phyloP scores from a whole-genome alignment of 805 yeast species.

The Lipomyces spencermartinsiae region DNA sequence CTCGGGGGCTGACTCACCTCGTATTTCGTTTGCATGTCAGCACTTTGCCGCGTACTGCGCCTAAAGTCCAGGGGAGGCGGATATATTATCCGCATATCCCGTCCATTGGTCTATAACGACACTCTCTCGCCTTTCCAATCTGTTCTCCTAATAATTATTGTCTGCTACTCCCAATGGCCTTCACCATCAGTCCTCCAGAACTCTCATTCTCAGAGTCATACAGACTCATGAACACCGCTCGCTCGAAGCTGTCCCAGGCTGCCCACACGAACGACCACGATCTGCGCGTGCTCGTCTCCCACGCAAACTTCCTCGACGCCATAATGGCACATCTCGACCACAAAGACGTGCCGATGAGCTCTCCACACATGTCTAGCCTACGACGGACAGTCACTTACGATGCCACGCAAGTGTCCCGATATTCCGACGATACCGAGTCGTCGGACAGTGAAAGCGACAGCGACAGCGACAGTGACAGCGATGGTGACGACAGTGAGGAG shows the following conservation, averaged over 20 bases:
- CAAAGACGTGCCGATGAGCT: conserved; percentile 35
- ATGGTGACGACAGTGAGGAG: conserved; percentile 42
- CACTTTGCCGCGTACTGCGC: too few relatives aligned
- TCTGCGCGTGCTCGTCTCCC: conserved; percentile 65
- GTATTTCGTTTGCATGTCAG: too few relatives aligned
- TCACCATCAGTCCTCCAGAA: background rate
- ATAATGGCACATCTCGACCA: conserved; percentile 56
- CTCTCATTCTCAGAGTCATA: conserved; percentile 57
- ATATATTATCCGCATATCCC: too few relatives aligned
- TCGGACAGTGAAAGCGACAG: conserved; percentile 49
- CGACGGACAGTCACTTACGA: conserved; percentile 13
- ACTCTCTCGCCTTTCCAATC: background rate
- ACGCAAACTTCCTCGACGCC: conserved; percentile 72
- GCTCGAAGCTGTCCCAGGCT: conserved; percentile 66
- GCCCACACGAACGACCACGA: conserved; percentile 64
- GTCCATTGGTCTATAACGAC: too few relatives aligned
- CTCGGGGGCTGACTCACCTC: too few relatives aligned
- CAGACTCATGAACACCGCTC: conserved; percentile 67
- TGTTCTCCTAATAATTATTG: background rate
- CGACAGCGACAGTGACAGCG: conserved; percentile 37
- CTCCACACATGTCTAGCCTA: background rate
- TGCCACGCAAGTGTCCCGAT: conserved; percentile 28
- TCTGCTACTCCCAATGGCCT: background rate
- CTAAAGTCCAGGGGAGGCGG: too few relatives aligned
- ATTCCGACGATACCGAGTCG: conserved; percentile 40